Conservation (phyloP, 352 stramenopile genomes). For the Globisporangium lucens region DNA sequence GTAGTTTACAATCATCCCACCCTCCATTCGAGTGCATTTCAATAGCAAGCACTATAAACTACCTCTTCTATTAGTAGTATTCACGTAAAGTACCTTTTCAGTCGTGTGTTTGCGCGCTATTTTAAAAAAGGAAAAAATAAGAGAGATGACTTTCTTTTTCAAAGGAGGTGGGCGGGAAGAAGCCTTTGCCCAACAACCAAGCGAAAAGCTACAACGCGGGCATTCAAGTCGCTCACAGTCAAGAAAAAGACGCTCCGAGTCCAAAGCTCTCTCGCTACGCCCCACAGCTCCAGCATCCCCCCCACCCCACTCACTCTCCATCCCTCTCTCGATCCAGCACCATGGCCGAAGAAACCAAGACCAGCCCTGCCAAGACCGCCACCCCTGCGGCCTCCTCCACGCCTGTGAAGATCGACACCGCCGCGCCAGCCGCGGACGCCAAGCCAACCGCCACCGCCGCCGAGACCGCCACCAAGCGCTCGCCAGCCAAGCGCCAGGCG, state of each 20-base stretch:
- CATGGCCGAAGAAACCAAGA: conserved; percentile 22
- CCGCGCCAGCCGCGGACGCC: conserved; percentile 14
- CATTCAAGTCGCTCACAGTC: conserved; percentile 14
- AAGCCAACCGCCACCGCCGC: conserved; percentile 21
- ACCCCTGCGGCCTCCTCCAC: conserved; percentile 30
- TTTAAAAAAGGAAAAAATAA: conserved; percentile 11
- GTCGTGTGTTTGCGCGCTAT: neutral
- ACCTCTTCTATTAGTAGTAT: neutral
- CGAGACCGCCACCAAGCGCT: conserved; percentile 37
- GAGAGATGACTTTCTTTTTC: conserved; percentile 9
- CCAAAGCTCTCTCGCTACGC: conserved; percentile 7
- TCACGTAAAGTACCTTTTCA: neutral
- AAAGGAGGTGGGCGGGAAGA: neutral
- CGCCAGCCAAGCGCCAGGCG: conserved; percentile 48
- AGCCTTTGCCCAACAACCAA: neutral
- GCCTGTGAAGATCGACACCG: conserved; percentile 19
- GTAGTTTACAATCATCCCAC: neutral
- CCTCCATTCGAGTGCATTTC: neutral
- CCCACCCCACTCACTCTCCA: neutral
- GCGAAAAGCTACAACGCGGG: neutral
- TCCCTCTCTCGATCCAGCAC: neutral
- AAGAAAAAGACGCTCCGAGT: conserved; percentile 24
- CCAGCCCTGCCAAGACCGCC: conserved; percentile 33
- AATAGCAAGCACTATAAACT: neutral
- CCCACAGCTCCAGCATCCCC: neutral